Evolutionary conservation across 1,284 basidiomycete genomes (phyloP).

Genomic region (Peniophora sp.): DNA sequence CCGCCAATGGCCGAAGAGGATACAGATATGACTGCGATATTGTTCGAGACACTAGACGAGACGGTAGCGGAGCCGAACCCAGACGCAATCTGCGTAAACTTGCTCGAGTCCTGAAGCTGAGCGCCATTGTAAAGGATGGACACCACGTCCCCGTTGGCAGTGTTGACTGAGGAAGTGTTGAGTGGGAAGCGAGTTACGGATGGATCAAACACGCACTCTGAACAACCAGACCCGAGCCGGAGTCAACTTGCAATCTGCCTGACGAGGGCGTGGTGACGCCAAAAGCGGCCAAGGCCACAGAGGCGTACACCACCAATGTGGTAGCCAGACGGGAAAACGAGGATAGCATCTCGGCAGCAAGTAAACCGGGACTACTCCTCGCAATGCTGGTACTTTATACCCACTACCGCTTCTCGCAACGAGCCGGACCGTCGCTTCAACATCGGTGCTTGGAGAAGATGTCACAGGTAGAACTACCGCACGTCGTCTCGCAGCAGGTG

Average conservation of each 20-base stretch:
- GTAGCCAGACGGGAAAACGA: too few relatives aligned
- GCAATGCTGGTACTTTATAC: too few relatives aligned
- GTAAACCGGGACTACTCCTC: too few relatives aligned
- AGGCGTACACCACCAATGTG: too few relatives aligned
- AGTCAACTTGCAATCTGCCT: not conserved
- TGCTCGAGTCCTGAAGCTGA: conserved; percentile 34
- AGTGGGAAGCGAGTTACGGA: not conserved
- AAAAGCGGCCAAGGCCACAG: not conserved
- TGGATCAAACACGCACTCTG: not conserved
- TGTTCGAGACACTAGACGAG: conserved; percentile 29
- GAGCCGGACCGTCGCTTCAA: too few relatives aligned
- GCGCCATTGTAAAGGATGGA: conserved; percentile 36
- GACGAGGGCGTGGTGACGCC: not conserved
- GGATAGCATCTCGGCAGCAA: too few relatives aligned
- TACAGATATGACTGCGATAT: conserved; percentile 31
- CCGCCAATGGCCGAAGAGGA: conserved; percentile 29
- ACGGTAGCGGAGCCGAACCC: conserved; percentile 37
- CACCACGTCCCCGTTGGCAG: conserved; percentile 34
- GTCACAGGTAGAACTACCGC: too few relatives aligned
- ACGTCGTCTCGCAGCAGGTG: too few relatives aligned
- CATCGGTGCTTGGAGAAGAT: too few relatives aligned
- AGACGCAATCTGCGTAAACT: conserved; percentile 39
- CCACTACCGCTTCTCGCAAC: too few relatives aligned
- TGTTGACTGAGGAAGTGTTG: conserved; percentile 23
- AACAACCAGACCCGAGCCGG: not conserved